Base-by-base conservation (phyloP, 352 stramenopile genomes). In the Phytophthora lateralis region DNA sequence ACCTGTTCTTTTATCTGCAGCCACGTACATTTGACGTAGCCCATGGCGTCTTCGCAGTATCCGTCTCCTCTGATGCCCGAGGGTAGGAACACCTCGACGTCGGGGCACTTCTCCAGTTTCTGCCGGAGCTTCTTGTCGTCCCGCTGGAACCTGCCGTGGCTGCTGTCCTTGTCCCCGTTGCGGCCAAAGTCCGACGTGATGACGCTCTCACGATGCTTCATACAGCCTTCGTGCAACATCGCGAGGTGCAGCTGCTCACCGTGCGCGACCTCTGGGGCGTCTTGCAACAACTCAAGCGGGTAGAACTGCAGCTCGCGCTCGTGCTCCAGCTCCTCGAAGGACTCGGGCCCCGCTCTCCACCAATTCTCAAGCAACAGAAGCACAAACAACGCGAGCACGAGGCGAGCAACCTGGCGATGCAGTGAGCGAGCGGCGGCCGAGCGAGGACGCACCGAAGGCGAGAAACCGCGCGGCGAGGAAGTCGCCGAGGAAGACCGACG, bases 11-110 rank as follows among this genome's bases (percentile, higher is more conserved):
- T 6, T 11, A 9, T 49, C 32, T 41, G 2, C 17, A 55, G 6
- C 9, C 18, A 78, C 73, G 14, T 69, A 86, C 80, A 87, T 30
- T 90, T 87, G 11, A 79, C 71, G 34, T 91, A 90, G n/a, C 63
- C 78, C 53, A 85, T 73, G n/a, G 73, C 77, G 56, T 90, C 82
- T 66, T 91, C 82, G 58, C 80, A 90, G 49, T 91, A 91, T 6
- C 82, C 82, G 46, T 86, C 63, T 50, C 63, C 65, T 42, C 80
- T 54, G 30, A 91, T 75, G 4, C 55, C 64, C 7, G 49, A 44
- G 3, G 82, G 78, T 39, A 89, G 51, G 59, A 83, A 91, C 24
- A 91, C 69, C 24, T 91, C 79, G 29, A 91, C 69, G 46, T 85
- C 79, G 0, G 78, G 65, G 24, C 82, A 90, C 4, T 84, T 53